Evolutionary conservation across 139 green algal genomes (phyloP), one percentile per base, ranked within the genome.

Genomic region (Chlorella sorokiniana): DNA sequence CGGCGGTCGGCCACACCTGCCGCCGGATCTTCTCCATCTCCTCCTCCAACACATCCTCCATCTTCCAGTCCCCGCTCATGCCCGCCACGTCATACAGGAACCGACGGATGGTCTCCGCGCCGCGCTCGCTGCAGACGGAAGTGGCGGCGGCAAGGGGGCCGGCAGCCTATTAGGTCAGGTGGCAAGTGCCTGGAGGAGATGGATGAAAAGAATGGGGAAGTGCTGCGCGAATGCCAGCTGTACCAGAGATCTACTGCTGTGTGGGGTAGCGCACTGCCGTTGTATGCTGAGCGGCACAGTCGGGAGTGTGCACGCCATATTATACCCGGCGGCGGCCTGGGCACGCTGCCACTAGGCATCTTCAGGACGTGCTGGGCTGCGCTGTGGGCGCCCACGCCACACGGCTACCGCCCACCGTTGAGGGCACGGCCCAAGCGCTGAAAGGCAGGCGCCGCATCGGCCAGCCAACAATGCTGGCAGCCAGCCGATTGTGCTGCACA

Each of bases 1-100:
- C 11, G 48, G 16, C 48, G 25, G 25, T 22, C 42, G 9, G 23
- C 35, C 86, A 3, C 83, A 95, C 93, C 85, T 86, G 77, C 54
- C 76, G 56, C 16, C 79, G 72, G 31, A 97, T 91, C 44, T 90
- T 88, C 78, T 90, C 86, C 70, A 98, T 87, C 91, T 99, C 92
- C 86, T 97, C 93, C 68, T 99, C 93, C 56, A 99, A 82, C 56
- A 99, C 96, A 76, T 97, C 93, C 73, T 97, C 87, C 92, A 99
- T 99, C 70, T 90, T 95, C 97, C 97, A 99, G 84, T 97, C 92
- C 4, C 90, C 89, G 3, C 69, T 84, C 22, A 95, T 51, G 20
- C 85, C 78, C 8, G 91, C 89, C 20, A 99, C 91, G 78, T 93
- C 85, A 54, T 98, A 94, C 67, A 99, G 78, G 76, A 99, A 98